These are phyloP conservation scores for Rhizoclosmatium sp. DNA, from an alignment of 192 early-diverging fungal genomes.

Conservation along the genomic window DNA sequence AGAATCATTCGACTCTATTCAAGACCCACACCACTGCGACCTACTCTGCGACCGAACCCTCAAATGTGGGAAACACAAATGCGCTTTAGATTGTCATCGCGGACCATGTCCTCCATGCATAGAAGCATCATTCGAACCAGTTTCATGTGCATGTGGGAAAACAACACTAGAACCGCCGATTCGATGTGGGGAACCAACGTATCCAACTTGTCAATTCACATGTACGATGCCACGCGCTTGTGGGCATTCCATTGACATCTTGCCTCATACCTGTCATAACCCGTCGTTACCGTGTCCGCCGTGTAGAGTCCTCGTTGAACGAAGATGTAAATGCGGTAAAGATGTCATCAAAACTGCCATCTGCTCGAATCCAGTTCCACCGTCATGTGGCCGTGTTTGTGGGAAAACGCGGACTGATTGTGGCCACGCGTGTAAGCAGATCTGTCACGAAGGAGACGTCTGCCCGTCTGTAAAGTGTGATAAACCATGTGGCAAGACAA, in stretches of 20 bases:
- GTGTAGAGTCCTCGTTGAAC: neutral
- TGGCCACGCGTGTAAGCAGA: conserved; percentile 8
- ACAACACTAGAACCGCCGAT: conserved; percentile 27
- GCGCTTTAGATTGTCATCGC: conserved; percentile 24
- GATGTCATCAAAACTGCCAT: neutral
- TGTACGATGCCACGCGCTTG: conserved; percentile 1
- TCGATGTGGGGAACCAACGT: neutral
- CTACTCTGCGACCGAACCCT: conserved; percentile 2
- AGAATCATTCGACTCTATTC: neutral
- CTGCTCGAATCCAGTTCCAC: neutral
- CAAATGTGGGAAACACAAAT: conserved; percentile 25
- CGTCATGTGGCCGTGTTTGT: conserved; percentile 14
- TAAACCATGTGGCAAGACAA: neutral
- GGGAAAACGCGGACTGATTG: neutral
- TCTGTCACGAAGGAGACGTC: conserved; percentile 9
- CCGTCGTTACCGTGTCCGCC: conserved; percentile 10
- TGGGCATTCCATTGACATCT: neutral
- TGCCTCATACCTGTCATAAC: conserved; percentile 7
- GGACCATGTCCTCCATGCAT: conserved; percentile 16
- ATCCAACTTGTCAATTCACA: conserved; percentile 1
- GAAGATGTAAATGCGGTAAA: conserved; percentile 22
- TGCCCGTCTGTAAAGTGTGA: conserved; percentile 4
- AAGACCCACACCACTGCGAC: conserved; percentile 10
- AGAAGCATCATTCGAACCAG: conserved; percentile 3
- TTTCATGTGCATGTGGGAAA: conserved; percentile 31